Percentiles rank a stretch among this genome's conserved stretches.
Evolutionary conservation across 73 alveolate species (phyloP).

Genomic region (Paramecium primaurelia): DNA sequence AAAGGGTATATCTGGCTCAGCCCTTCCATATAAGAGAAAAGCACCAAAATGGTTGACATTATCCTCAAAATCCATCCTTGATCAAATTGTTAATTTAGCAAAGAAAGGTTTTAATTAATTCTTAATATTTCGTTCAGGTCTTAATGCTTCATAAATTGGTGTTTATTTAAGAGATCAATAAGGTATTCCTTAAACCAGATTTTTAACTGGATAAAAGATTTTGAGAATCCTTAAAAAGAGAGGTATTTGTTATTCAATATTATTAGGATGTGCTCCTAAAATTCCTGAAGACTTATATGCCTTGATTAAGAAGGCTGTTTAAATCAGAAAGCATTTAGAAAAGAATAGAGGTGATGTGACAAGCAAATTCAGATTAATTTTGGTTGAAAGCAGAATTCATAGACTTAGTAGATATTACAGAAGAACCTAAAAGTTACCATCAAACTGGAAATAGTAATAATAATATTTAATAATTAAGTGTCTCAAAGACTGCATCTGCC

Average conservation of each 20-base stretch:
- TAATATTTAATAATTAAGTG: background rate
- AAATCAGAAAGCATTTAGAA: slow-evolving; percentile 98
- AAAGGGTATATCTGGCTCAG: slow-evolving; percentile 64
- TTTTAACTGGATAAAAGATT: slow-evolving; percentile 61
- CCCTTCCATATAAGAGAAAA: slow-evolving; percentile 63
- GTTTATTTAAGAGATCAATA: slow-evolving; percentile 58
- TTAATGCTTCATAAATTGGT: slow-evolving; percentile 60
- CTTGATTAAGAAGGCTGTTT: slow-evolving; percentile 97
- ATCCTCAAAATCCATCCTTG: slow-evolving; percentile 56
- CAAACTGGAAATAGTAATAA: slow-evolving; percentile 90
- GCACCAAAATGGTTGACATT: slow-evolving; percentile 63
- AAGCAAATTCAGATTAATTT: slow-evolving; percentile 94
- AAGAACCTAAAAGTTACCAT: slow-evolving; percentile 91
- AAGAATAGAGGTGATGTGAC: slow-evolving; percentile 93
- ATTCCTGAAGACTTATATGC: slow-evolving; percentile 98
- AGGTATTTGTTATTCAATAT: background rate
- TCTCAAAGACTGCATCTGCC: slow-evolving; percentile 51
- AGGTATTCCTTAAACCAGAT: slow-evolving; percentile 59
- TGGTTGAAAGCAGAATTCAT: slow-evolving; percentile 98
- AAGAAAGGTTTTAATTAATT: slow-evolving; percentile 53
- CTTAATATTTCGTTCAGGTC: slow-evolving; percentile 3
- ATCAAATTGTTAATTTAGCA: slow-evolving; percentile 56
- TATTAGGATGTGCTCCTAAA: slow-evolving; percentile 90
- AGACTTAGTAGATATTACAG: slow-evolving; percentile 98
- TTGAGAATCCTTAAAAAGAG: slow-evolving; percentile 62